Percentiles rank a stretch among this genome's conserved stretches.
Conservation (phyloP, 495 filamentous ascomycete genomes). For the Chlorociboria aeruginascens region DNA sequence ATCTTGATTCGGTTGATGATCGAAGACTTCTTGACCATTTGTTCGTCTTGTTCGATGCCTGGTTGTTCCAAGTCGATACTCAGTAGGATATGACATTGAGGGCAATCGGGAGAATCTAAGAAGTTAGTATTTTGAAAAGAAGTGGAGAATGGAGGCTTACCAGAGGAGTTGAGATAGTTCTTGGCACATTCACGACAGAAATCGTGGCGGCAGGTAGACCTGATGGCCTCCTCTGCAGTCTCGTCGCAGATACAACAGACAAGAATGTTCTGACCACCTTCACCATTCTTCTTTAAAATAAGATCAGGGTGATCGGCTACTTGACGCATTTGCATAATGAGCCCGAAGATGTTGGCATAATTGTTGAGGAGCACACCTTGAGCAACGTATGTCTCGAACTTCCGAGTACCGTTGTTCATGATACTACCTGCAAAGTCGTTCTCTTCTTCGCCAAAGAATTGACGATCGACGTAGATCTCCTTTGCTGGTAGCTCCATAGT, state of each 20-base stretch:
- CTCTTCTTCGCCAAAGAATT: slow-evolving; percentile 92
- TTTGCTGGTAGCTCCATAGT: slow-evolving; percentile 94
- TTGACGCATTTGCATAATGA: slow-evolving; percentile 97
- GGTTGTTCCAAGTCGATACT: slow-evolving; percentile 89
- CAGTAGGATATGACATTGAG: slow-evolving; percentile 80
- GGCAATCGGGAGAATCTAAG: slow-evolving; percentile 58
- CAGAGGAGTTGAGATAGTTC: slow-evolving; percentile 66
- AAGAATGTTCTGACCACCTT: slow-evolving; percentile 79
- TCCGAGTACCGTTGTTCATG: slow-evolving; percentile 75
- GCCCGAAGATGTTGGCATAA: slow-evolving; percentile 78
- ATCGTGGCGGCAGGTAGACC: slow-evolving; percentile 83
- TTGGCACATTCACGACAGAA: slow-evolving; percentile 88
- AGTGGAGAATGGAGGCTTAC: slow-evolving; percentile 24
- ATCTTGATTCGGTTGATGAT: slow-evolving; percentile 97
- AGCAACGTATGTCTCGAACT: slow-evolving; percentile 91
- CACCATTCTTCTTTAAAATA: slow-evolving; percentile 72
- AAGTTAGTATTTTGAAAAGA: neutral
- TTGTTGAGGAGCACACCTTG: slow-evolving; percentile 94
- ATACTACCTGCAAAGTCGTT: slow-evolving; percentile 91
- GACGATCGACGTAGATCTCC: slow-evolving; percentile 79
- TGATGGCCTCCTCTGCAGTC: slow-evolving; percentile 85
- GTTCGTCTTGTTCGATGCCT: slow-evolving; percentile 79
- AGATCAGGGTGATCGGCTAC: slow-evolving; percentile 92
- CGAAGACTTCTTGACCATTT: slow-evolving; percentile 74
- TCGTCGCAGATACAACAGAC: slow-evolving; percentile 94